Base-by-base conservation (phyloP, 140 eudicot genomes). In the Anethum foeniculum region DNA sequence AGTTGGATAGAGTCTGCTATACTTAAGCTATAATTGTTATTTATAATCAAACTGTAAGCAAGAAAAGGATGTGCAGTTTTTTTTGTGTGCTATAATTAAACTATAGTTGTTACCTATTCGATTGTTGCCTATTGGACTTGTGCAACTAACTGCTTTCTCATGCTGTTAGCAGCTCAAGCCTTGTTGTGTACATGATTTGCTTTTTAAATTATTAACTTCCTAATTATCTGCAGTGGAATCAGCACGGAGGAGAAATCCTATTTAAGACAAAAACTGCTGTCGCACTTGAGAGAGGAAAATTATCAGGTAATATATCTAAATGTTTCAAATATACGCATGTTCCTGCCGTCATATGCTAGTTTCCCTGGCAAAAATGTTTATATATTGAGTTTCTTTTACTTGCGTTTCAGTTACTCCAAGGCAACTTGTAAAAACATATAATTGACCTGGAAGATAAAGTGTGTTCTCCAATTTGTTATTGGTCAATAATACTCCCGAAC, bases 201-300 rank as follows among this genome's bases (percentile, higher is more conserved):
- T 23, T 15, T 46, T 77, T 82, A 38, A 23, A 74, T 73, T 60
- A 16, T 77, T 58, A 79, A 64, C 41, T 15, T 14, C n/a, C 23
- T 28, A 28, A 85, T 51, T 67, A 73, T 32, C 56, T 86, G 85
- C 90, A 95, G 99, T 94, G 93, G 97, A 75, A 89, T 92, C 27
- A 88, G 88, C 88, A 90, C 56, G 58, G 99, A 95, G 80, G 99
- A 95, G 86, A 95, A 95, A 85, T 46, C 85, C 58, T 90, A 92
- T 84, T 85, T 95, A 84, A 87, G 90, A 84, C 91, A 88, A 84
- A 95, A 92, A 81, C 79, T 95, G 82, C 79, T 95, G 84, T 95
- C 97, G 82, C 96, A 95, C 87, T 84, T 92, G 85, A 90, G 97
- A 85, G 99, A 95, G 84, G 97, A 95, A 81, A 92, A 95, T 86